These are phyloP conservation scores for Tuber melanosporum DNA, from an alignment of 495 filamentous ascomycete genomes.

Conservation along the genomic window DNA sequence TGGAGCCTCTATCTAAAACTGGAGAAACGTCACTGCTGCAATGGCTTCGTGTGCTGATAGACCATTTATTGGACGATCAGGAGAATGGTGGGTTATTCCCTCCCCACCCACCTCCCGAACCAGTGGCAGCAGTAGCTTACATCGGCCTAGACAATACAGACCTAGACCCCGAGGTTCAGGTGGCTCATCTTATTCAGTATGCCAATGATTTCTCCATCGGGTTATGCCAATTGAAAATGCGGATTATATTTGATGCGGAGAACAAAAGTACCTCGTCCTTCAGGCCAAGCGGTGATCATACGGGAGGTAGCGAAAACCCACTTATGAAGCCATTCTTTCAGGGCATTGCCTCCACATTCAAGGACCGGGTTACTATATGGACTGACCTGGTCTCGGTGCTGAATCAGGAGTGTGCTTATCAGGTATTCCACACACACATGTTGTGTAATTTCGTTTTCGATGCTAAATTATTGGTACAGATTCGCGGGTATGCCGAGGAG, in stretches of 20 bases:
- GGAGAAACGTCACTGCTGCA: constrained; percentile 15
- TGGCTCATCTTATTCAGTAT: constrained; percentile 36
- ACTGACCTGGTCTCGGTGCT: constrained; percentile 38
- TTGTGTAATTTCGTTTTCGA: neutral
- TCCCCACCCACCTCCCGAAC: neutral
- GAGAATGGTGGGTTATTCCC: constrained; percentile 28
- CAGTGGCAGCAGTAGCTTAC: constrained; percentile 2
- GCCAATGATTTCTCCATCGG: constrained; percentile 42
- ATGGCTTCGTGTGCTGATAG: constrained; percentile 34
- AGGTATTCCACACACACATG: constrained; percentile 5
- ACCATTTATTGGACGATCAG: constrained; percentile 37
- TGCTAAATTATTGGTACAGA: constrained; percentile 10
- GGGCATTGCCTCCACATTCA: constrained; percentile 37
- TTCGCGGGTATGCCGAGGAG: constrained; percentile 38
- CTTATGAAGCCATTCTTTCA: constrained; percentile 38
- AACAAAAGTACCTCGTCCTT: constrained; percentile 14
- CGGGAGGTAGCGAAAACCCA: constrained; percentile 19
- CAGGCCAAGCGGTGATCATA: constrained; percentile 11
- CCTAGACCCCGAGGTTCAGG: constrained; percentile 39
- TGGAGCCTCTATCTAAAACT: constrained; percentile 32
- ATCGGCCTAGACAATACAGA: constrained; percentile 27
- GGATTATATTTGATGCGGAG: constrained; percentile 38
- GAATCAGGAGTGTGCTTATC: constrained; percentile 35
- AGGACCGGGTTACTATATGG: constrained; percentile 35
- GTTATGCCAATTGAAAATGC: constrained; percentile 41